Evolutionary conservation across 1,139 yeast genomes (phyloP).

Genomic region (Meyerozyma sp.): DNA sequence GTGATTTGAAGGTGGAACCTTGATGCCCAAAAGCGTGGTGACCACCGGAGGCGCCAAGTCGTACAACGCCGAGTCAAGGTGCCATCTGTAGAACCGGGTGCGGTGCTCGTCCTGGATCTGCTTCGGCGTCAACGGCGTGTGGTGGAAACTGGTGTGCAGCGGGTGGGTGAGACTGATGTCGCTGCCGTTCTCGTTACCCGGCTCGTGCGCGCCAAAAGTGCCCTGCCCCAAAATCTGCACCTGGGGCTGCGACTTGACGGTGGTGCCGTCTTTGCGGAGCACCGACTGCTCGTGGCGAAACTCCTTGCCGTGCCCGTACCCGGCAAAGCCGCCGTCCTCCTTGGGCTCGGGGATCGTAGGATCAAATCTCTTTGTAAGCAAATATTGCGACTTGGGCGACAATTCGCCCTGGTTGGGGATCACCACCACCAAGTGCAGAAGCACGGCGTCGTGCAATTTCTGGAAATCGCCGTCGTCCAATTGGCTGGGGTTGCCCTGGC

Average conservation of each 20-base stretch:
- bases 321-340: conserved; percentile 40
- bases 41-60: conserved; percentile 81
- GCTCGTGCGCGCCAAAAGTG: conserved; percentile 56
- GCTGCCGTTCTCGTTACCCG: conserved; percentile 61
- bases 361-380: conserved; percentile 69
- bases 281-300: conserved; percentile 76
- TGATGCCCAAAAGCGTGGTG: conserved; percentile 75
- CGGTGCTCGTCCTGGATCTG: conserved; percentile 54
- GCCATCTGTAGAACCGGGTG: conserved; percentile 90
- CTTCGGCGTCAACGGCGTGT: conserved; percentile 52
- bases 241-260: conserved; percentile 79
- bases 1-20: conserved; percentile 59
- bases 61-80: conserved; percentile 83
- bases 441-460: conserved; percentile 57
- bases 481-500: conserved; percentile 67
- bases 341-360: conserved; percentile 56
- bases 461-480: conserved; percentile 62
- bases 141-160: conserved; percentile 75
- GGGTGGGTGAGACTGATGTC: conserved; percentile 69
- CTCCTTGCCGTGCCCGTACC: conserved; percentile 81
- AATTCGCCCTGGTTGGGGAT: conserved; percentile 65
- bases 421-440: conserved; percentile 63
- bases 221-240: conserved; percentile 90
- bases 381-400: conserved; percentile 68
- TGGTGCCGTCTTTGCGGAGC: conserved; percentile 70